Base-by-base conservation (phyloP, 352 stramenopile species). In the Aphanomyces stellatus region DNA sequence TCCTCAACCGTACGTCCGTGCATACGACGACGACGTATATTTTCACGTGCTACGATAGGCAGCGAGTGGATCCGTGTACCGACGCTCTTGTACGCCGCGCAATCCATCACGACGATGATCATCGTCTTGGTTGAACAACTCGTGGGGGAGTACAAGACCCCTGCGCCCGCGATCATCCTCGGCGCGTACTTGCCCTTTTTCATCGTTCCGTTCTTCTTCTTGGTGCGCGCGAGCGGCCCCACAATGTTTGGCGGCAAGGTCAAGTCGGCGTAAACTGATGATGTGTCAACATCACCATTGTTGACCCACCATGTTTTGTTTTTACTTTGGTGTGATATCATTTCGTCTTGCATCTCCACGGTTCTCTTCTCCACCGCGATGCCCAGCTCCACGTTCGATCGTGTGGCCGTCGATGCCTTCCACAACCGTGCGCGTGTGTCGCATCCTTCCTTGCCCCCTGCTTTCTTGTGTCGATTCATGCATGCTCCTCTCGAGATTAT, bases 241-340 rank as follows among this genome's bases (percentile, higher is more conserved):
- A 40, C 51, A 15, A 59, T 59, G 51, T 59, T 59, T 40, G 51
- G 11, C 3, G 27, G 13, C 46, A 59, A 59, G 51, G 7, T n/a
- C 27, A 59, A 59, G 51, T n/a, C 27, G 51, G 51, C 51, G 8
- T 59, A 59, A 46, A n/a, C n/a, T n/a, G n/a, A n/a, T n/a, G n/a
- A n/a, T n/a, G n/a, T n/a, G n/a, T n/a, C n/a, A n/a, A n/a, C n/a
- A n/a, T n/a, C n/a, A n/a, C n/a, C n/a, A n/a, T n/a, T n/a, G n/a
- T n/a, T n/a, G n/a, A n/a, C n/a, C n/a, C n/a, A n/a, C n/a, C n/a
- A n/a, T n/a, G n/a, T n/a, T n/a, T n/a, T n/a, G n/a, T n/a, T n/a
- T n/a, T n/a, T n/a, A n/a, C n/a, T n/a, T n/a, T n/a, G n/a, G n/a
- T n/a, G n/a, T n/a, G n/a, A n/a, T n/a, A n/a, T n/a, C n/a, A n/a